These are phyloP conservation scores for Pseudopithomyces maydicus DNA, from an alignment of 2,329 filamentous ascomycete species.

Conservation along the genomic window DNA sequence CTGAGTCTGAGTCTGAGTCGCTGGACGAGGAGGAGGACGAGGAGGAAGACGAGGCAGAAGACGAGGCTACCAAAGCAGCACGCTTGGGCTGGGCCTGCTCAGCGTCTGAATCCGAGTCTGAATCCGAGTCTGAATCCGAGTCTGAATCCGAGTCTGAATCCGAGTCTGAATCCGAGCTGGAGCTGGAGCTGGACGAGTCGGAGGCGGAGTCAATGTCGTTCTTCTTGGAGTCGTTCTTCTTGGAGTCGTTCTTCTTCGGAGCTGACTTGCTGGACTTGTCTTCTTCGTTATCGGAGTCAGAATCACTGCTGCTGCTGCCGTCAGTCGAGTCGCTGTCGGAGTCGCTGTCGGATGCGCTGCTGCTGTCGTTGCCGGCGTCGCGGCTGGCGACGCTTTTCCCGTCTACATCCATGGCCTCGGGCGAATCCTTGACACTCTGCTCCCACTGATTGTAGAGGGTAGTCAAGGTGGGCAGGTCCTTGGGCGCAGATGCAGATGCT, in stretches of 20 bases:
- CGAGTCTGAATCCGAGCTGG: constrained; percentile 28
- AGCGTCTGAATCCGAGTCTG: constrained; percentile 41
- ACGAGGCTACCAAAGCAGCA: constrained; percentile 25
- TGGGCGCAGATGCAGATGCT: constrained; percentile 6
- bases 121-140: constrained; percentile 38
- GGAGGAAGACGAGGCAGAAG: constrained; percentile 27
- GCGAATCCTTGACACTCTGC: constrained; percentile 19
- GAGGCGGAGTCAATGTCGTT: no score
- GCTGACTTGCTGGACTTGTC: constrained; percentile 17
- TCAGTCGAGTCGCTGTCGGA: no score
- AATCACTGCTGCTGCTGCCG: constrained; percentile 23
- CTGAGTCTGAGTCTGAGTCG: constrained; percentile 30
- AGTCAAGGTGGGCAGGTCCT: constrained; percentile 25
- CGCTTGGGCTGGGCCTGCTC: constrained; percentile 19
- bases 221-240: no score
- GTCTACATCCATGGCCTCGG: constrained; percentile 40
- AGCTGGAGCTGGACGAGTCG: constrained; percentile 28
- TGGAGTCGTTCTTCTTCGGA: constrained; percentile 19
- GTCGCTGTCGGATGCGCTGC: constrained; percentile 27
- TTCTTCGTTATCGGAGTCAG: constrained; percentile 31
- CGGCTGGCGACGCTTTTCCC: constrained; percentile 28
- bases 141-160: constrained; percentile 36
- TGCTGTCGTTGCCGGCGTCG: constrained; percentile 27
- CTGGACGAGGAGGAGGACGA: constrained; percentile 26
- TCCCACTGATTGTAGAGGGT: constrained; percentile 38